Evolutionary conservation across 1,284 basidiomycete species (phyloP), one percentile per base, ranked within the genome.

Genomic region (Sanghuangporus baumii): DNA sequence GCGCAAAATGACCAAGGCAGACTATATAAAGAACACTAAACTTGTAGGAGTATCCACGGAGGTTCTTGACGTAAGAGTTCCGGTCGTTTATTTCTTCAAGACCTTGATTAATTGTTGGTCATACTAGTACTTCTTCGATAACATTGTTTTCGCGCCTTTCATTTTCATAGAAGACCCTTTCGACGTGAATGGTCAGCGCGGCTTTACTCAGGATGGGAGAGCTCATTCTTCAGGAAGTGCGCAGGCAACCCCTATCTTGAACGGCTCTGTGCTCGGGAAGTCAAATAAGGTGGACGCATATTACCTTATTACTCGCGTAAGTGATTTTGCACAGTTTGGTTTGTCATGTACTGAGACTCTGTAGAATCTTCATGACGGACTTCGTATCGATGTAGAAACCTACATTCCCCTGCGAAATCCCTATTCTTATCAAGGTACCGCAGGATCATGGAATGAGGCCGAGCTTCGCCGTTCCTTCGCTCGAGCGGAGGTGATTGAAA

Each of bases 1-100:
- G 76, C 88, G 89, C 66, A 98, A 98, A 78, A 99, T 99, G 97
- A 88, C 90, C 38, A 97, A 96, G 73, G 79, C 85, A 1, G 95
- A 96, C 70, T 98, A 98, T 71, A 81, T 97, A 66, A 91, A 87
- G 76, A 98, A 98, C 70, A 96, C 95, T 0, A 81, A 84, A 58
- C 81, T 96, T 65, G 91, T 94, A n/a, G 94, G 94, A 11, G 84
- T 97, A 18, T 79, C 86, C 16, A 81, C 86, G 3, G 88, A 95
- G 69, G 85, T 97, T 37, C 80, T 99, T 62, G 94, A 96, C 72
- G 94, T 95, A 73, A 73, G 81, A 48, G 3, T 12, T 2, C 57
- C 71, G 65, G 64, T 63, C 55, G 37, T 64, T 36, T 6, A 31
- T n/a, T 36, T 31, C 20, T 23, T 51, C 52, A 18, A 16, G 20